These are phyloP conservation scores for Euphrasia confusa DNA, from an alignment of 257 asterid species.

Conservation along the genomic window DNA sequence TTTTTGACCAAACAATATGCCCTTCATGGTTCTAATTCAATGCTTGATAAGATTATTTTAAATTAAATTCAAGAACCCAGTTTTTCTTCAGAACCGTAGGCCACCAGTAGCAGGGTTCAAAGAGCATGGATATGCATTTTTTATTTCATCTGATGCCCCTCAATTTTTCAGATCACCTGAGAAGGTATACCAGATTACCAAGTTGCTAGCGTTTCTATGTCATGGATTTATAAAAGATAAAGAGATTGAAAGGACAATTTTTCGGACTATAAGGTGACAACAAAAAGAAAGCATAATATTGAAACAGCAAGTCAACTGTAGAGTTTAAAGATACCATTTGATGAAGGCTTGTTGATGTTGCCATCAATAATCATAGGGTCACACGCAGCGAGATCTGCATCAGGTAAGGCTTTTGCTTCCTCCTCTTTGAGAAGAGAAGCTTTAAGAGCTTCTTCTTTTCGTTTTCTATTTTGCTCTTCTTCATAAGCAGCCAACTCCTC, in stretches of 20 bases:
- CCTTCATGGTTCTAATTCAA: no score
- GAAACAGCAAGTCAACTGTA: slow-evolving; percentile 11
- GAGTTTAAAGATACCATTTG: slow-evolving; percentile 44
- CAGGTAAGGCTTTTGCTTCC: slow-evolving; percentile 62
- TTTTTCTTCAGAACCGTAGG: no score
- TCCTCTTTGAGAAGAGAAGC: slow-evolving; percentile 84
- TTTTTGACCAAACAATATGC: no score
- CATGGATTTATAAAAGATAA: neutral
- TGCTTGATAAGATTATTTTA: no score
- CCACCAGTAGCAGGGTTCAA: no score
- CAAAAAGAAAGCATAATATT: slow-evolving; percentile 5
- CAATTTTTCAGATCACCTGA: no score
- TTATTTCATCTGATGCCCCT: no score
- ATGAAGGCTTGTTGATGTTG: slow-evolving; percentile 38
- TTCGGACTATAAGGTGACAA: neutral
- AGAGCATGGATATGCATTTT: no score
- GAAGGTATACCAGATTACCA: no score
- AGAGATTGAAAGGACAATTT: neutral
- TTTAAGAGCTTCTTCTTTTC: slow-evolving; percentile 86
- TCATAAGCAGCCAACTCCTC: slow-evolving; percentile 99
- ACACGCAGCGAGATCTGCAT: slow-evolving; percentile 43
- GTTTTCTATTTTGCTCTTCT: slow-evolving; percentile 79
- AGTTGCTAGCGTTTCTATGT: slow-evolving; percentile 5
- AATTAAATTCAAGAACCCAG: no score
- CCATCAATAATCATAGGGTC: slow-evolving; percentile 84